phyloP scores from a whole-genome alignment of 1,284 basidiomycete species.

The Microbotryum violaceum region DNA sequence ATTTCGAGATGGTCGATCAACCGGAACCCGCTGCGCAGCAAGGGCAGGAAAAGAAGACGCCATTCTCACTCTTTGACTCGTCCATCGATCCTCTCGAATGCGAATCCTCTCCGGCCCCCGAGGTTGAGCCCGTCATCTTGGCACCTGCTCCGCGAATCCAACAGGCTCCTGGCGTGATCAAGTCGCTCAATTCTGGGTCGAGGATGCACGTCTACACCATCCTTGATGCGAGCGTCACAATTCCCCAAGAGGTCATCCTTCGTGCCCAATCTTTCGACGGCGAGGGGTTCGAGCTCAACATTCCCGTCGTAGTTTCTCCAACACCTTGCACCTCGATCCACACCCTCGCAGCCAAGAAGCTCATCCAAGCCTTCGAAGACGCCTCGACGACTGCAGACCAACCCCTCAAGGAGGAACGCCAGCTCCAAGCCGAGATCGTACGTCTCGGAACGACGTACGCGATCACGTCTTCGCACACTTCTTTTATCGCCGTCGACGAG shows the following conservation, averaged over 20 bases:
- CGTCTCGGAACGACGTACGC: conserved; percentile 50
- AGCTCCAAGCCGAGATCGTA: conserved; percentile 46
- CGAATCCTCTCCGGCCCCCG: neutral
- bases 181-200: conserved; percentile 5
- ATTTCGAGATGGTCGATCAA: neutral
- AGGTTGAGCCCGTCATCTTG: neutral
- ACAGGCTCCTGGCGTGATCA: conserved; percentile 5
- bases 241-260: conserved; percentile 7
- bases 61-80: conserved; percentile 14
- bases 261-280: conserved; percentile 6
- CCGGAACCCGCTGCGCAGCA: neutral
- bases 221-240: neutral
- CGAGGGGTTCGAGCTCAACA: conserved; percentile 2
- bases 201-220: conserved; percentile 20
- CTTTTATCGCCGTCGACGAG: conserved; percentile 52
- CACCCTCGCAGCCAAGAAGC: conserved; percentile 49
- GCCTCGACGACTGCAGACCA: conserved; percentile 4
- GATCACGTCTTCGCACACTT: conserved; percentile 50
- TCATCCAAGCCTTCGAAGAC: conserved; percentile 47
- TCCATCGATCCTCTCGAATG: conserved; percentile 4
- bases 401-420: conserved; percentile 26
- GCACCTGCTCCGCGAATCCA: conserved; percentile 4
- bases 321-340: conserved; percentile 42
- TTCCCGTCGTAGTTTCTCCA: conserved; percentile 3
- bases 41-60: neutral